These are phyloP conservation scores for Irpex sp. DNA, from an alignment of 1,284 basidiomycete genomes.

Conservation along the genomic window DNA sequence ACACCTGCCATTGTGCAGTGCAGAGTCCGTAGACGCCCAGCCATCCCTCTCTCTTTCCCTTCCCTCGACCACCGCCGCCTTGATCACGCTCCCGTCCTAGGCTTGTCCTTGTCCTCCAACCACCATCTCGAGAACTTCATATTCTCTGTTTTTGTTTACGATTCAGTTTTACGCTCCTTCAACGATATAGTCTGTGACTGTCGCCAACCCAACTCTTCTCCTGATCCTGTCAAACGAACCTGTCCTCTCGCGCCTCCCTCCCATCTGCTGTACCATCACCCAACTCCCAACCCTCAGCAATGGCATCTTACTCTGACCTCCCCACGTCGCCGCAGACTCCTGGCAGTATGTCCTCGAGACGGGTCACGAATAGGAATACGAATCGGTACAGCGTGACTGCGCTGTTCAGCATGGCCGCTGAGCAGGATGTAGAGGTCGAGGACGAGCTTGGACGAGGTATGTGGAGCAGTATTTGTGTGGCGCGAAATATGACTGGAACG, in stretches of 20 bases:
- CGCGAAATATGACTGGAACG: neutral
- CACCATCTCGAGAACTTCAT: neutral
- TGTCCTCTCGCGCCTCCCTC: neutral
- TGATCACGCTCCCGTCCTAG: neutral
- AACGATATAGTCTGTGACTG: conserved; percentile 6
- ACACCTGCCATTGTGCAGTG: neutral
- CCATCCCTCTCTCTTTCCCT: conserved; percentile 4
- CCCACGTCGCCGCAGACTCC: conserved; percentile 46
- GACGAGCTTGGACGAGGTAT: conserved; percentile 92
- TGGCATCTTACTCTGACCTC: conserved; percentile 59
- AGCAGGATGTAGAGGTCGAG: conserved; percentile 98
- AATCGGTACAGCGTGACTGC: conserved; percentile 96
- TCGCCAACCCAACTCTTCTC: conserved; percentile 4
- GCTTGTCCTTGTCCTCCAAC: neutral
- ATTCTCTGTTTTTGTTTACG: conserved; percentile 6
- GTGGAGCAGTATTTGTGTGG: conserved; percentile 22
- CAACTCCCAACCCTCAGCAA: neutral
- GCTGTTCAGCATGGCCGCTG: conserved; percentile 95
- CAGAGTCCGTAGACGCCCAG: neutral
- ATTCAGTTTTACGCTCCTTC: conserved; percentile 16
- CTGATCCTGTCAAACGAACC: conserved; percentile 9
- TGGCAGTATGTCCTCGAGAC: conserved; percentile 57
- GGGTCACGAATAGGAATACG: conserved; percentile 85
- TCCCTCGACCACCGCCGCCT: no score
- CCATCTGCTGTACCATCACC: conserved; percentile 6